Base-by-base conservation (phyloP, 2,329 filamentous ascomycete genomes). In the Colletotrichum horii region DNA sequence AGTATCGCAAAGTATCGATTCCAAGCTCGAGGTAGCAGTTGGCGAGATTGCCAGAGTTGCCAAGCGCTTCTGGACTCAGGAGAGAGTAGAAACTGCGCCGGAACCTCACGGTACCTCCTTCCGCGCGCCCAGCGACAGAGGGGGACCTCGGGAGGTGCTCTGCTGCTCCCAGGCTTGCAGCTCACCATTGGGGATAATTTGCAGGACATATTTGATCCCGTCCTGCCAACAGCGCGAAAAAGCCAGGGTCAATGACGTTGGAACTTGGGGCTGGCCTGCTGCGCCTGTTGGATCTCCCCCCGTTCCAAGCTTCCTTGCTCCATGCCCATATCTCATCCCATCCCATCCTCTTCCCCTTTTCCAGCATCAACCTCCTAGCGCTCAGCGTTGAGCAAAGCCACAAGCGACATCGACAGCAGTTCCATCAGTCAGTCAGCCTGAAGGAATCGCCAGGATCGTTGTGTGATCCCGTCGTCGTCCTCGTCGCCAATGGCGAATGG, bases 31-130 rank as follows among this genome's bases (percentile, higher is more conserved):
- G 34, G 34, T 19, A 64, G 28, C 58, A 34, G 70, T 70, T 68
- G 55, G 73, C 73, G 73, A 75, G 73, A 75, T 75, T 75, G 70
- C 64, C 56, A 48, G 58, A 75, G 34, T 48, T 61, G 73, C 74
- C 70, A 76, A 76, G 70, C 65, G 65, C 74, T 69, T 76, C 70
- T 76, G 70, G 74, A 74, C 70, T 76, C 74, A 74, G 70, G 74
- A 74, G 70, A 73, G 73, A 69, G 70, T 64, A 74, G 73, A 74
- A 34, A 69, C 74, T 64, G 74, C 58, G 58, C 74, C 34, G 70
- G 56, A 76, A 43, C 74, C 58, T 69, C 15, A 48, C 22, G 73
- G 69, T 43, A 72, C 73, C 16, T 19, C 6, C 16, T 32, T 32
- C 52, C 15, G 60, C 36, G 14, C 16, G 12, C 52, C 22, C 36